Evolutionary conservation across 176 grass and related monocot genomes (phyloP).

Genomic region (Paspalum vaginatum): DNA sequence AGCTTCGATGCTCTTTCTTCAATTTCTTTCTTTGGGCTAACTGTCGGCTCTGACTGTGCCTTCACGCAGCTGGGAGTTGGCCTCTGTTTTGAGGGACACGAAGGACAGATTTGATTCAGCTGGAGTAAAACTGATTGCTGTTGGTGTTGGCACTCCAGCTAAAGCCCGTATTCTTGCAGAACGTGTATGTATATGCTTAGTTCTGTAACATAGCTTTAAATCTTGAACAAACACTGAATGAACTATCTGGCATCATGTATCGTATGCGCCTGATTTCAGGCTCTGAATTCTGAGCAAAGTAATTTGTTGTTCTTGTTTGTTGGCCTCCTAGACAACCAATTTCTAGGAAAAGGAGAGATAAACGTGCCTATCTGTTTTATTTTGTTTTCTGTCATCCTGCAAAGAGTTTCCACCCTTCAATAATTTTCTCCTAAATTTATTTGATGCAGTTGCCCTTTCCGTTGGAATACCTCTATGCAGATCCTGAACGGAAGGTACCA

Average conservation of each 20-base stretch:
- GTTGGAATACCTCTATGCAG: constrained; percentile 79
- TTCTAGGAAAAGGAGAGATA: background rate
- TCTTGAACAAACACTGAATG: background rate
- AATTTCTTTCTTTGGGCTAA: constrained; percentile 23
- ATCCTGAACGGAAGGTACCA: constrained; percentile 80
- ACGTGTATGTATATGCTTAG: constrained; percentile 40
- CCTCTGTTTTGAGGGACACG: constrained; percentile 64
- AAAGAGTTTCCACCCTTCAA: background rate
- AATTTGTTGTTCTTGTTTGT: background rate
- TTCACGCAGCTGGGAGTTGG: constrained; percentile 75
- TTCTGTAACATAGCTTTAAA: background rate
- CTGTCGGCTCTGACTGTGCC: background rate
- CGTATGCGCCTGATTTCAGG: background rate
- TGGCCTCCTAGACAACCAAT: background rate
- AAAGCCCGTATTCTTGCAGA: constrained; percentile 81
- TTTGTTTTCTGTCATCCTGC: background rate
- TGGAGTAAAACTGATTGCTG: constrained; percentile 69
- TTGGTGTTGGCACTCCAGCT: constrained; percentile 70
- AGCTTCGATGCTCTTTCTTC: background rate
- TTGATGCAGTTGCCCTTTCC: constrained; percentile 88
- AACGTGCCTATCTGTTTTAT: background rate
- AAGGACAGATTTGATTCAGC: constrained; percentile 74
- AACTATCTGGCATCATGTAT: background rate
- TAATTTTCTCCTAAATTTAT: constrained; percentile 14
- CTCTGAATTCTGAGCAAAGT: background rate